Conservation (phyloP, 352 stramenopile genomes). For the Phytopythium cucurbitacearum region DNA sequence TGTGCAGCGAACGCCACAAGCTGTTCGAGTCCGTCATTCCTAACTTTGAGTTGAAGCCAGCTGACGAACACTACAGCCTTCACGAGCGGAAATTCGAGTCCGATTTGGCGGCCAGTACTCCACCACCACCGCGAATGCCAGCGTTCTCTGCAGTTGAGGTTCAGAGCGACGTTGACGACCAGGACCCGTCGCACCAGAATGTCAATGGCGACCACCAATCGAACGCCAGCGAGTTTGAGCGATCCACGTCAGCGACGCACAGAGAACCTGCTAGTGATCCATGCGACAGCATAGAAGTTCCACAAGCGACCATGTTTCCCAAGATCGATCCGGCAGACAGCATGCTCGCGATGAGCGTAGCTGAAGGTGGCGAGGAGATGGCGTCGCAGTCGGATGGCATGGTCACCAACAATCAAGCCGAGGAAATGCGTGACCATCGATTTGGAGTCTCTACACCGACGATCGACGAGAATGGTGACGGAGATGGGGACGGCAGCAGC, state of each 20-base stretch:
- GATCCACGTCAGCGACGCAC: neutral
- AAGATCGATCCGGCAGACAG: constrained; percentile 38
- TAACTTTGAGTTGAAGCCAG: constrained; percentile 15
- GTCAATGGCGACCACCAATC: neutral
- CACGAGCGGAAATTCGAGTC: constrained; percentile 48
- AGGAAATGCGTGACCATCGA: neutral
- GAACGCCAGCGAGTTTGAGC: constrained; percentile 1
- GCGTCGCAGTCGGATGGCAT: neutral
- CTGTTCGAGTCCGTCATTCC: constrained; percentile 28
- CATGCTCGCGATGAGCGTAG: constrained; percentile 14
- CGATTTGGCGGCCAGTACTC: constrained; percentile 41
- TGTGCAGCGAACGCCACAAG: constrained; percentile 45
- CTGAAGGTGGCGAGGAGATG: constrained; percentile 3
- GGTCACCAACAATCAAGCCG: neutral
- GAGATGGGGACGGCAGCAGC: too few species aligned
- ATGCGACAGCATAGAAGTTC: constrained; percentile 1
- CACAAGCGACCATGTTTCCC: constrained; percentile 13
- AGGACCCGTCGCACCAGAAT: constrained; percentile 5
- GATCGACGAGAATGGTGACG: too few species aligned
- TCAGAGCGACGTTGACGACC: neutral
- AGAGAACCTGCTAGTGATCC: constrained; percentile 3
- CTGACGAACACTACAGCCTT: constrained; percentile 11
- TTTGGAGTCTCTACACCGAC: neutral
- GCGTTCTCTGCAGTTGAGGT: constrained; percentile 32
- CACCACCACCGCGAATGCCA: constrained; percentile 45